Evolutionary conservation across 163 green algal genomes (phyloP).

Genomic region (Chlamydomonas reinhardtii): DNA sequence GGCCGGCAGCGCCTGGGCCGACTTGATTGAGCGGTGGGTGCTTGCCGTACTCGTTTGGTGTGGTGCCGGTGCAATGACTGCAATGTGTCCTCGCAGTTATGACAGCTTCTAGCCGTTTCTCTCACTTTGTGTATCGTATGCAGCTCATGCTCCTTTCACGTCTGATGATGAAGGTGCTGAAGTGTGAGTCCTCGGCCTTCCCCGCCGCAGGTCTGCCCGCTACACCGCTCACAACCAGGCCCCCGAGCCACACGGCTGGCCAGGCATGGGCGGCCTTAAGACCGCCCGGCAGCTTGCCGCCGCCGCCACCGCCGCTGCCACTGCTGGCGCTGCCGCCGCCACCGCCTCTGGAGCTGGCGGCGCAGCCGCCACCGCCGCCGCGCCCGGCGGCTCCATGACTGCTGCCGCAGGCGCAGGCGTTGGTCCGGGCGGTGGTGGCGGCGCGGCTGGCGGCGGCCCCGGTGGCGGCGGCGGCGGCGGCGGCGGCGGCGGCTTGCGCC

Average conservation of each 20-base stretch:
- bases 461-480: background rate
- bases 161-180: no score
- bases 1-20: conserved; percentile 1
- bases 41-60: background rate
- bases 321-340: background rate
- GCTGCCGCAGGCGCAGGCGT: background rate
- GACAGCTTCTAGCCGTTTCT: no score
- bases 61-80: no score
- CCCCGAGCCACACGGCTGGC: background rate
- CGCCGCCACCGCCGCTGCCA: background rate
- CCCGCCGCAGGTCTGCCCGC: background rate
- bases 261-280: conserved; percentile 14
- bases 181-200: no score
- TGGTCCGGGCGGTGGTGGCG: background rate
- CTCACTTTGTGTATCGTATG: no score
- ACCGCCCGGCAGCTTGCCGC: conserved; percentile 14
- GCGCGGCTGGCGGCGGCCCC: background rate
- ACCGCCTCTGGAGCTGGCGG: background rate
- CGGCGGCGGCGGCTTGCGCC: background rate
- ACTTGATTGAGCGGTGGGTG: conserved; percentile 18
- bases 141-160: no score
- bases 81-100: no score
- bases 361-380: background rate
- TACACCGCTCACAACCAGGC: background rate
- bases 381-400: no score